Conservation (phyloP, 495 filamentous ascomycete genomes). For the Penicillium tannophilum region DNA sequence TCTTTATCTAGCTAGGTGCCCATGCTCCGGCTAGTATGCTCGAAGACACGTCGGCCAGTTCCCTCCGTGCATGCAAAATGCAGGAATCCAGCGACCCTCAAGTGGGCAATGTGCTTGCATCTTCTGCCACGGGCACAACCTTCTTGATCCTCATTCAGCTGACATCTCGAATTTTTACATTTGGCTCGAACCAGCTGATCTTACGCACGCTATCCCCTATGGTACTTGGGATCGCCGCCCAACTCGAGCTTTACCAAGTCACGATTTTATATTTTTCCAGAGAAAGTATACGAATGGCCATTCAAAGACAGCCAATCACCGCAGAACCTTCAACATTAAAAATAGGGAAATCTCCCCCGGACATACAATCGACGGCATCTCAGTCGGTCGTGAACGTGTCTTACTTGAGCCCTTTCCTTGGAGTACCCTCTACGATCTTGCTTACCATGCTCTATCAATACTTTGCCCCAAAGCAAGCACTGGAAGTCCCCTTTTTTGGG, state of each 20-base stretch:
- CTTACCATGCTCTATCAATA: conserved; percentile 68
- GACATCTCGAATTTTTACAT: conserved; percentile 80
- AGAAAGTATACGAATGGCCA: conserved; percentile 81
- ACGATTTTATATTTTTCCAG: conserved; percentile 88
- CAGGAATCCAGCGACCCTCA: conserved; percentile 17
- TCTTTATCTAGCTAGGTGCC: no score
- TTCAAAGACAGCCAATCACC: conserved; percentile 71
- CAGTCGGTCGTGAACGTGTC: conserved; percentile 88
- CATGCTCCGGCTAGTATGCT: no score
- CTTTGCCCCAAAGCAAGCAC: conserved; percentile 56
- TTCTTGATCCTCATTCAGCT: conserved; percentile 87
- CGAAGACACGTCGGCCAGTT: conserved; percentile 1
- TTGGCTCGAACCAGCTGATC: conserved; percentile 85
- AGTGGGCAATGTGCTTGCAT: conserved; percentile 30
- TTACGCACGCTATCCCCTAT: conserved; percentile 83
- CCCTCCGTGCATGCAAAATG: conserved; percentile 1
- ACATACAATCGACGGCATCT: conserved; percentile 28
- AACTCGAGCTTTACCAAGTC: conserved; percentile 87
- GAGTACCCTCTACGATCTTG: conserved; percentile 60
- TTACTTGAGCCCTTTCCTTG: conserved; percentile 72
- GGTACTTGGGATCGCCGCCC: conserved; percentile 79
- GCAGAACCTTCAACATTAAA: conserved; percentile 15
- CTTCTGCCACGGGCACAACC: conserved; percentile 70
- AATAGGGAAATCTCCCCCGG: conserved; percentile 5
- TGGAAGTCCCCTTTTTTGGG: conserved; percentile 60